Percentiles rank a stretch among this genome's conserved stretches.
Conservation (phyloP, 169 alveolate genomes). For the Plasmodium reichenowi region DNA sequence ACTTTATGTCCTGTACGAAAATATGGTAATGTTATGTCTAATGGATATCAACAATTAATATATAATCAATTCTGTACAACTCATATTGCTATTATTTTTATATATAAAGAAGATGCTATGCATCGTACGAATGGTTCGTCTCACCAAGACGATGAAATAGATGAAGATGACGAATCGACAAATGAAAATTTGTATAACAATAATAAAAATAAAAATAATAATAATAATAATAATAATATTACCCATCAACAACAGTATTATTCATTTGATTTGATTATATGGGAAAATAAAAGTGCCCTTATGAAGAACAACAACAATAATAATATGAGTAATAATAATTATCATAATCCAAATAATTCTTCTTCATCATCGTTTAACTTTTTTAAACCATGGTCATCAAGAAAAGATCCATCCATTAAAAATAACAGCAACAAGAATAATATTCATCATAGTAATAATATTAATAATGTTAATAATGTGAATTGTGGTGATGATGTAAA, state of each 20-base stretch:
- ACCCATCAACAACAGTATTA: background rate
- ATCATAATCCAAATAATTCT: background rate
- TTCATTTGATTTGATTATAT: constrained; percentile 50
- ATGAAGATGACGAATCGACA: too few species aligned
- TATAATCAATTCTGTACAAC: constrained; percentile 53
- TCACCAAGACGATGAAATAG: too few species aligned
- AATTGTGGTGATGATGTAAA: constrained; percentile 22
- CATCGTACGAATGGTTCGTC: too few species aligned
- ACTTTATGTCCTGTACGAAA: constrained; percentile 47
- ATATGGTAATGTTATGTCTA: constrained; percentile 71
- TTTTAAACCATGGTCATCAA: constrained; percentile 26
- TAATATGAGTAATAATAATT: background rate
- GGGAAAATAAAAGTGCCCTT: constrained; percentile 1
- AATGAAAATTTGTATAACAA: too few species aligned
- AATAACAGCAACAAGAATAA: background rate
- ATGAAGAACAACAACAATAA: background rate
- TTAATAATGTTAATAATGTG: background rate
- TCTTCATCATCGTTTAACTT: constrained; percentile 9
- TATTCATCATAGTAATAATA: background rate
- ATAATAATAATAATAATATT: too few species aligned
- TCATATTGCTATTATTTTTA: constrained; percentile 36
- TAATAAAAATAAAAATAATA: too few species aligned
- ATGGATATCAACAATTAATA: constrained; percentile 52
- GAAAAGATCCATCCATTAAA: background rate
- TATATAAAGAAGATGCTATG: constrained; percentile 53